Percentiles rank a stretch among this genome's conserved stretches.
Evolutionary conservation across 2,329 filamentous ascomycete genomes (phyloP).

Genomic region (Talaromyces sp.): DNA sequence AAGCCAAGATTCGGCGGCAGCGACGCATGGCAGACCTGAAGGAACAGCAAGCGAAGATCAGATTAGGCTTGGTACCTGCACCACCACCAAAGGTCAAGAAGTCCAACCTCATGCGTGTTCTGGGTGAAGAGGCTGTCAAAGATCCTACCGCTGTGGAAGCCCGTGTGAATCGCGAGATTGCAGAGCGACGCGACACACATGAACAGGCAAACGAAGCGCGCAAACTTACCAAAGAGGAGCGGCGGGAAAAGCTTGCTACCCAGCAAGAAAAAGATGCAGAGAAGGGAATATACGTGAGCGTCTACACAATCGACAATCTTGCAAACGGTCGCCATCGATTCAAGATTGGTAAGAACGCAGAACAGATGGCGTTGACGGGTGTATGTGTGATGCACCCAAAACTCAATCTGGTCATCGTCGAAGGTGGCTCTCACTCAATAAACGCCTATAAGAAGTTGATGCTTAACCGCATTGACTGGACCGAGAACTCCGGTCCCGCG

Average conservation of each 20-base stretch:
- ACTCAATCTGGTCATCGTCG: conserved; percentile 83
- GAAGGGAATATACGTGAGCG: conserved; percentile 77
- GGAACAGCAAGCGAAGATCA: conserved; percentile 93
- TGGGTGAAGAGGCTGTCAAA: conserved; percentile 87
- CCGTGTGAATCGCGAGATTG: conserved; percentile 86
- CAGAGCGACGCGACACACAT: conserved; percentile 75
- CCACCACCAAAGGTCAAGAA: conserved; percentile 96
- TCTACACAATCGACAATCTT: conserved; percentile 86
- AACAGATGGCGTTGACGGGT: conserved; percentile 79
- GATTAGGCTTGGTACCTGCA: conserved; percentile 80
- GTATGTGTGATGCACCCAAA: conserved; percentile 88
- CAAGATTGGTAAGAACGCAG: conserved; percentile 87
- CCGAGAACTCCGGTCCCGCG: conserved; percentile 71
- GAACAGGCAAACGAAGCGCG: conserved; percentile 73
- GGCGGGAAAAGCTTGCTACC: conserved; percentile 70
- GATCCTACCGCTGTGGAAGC: conserved; percentile 97
- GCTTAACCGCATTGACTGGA: conserved; percentile 91
- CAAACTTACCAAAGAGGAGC: conserved; percentile 82
- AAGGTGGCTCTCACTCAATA: conserved; percentile 79
- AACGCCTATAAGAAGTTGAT: conserved; percentile 86
- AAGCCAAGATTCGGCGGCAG: conserved; percentile 83
- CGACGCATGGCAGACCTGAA: conserved; percentile 88
- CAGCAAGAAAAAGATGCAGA: conserved; percentile 86
- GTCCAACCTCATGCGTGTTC: conserved; percentile 92
- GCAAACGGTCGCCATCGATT: conserved; percentile 90